Percentiles rank a stretch among this genome's conserved stretches.
These are phyloP conservation scores for Capsicum pubescens DNA, from an alignment of 257 asterid genomes.

Conservation along the genomic window DNA sequence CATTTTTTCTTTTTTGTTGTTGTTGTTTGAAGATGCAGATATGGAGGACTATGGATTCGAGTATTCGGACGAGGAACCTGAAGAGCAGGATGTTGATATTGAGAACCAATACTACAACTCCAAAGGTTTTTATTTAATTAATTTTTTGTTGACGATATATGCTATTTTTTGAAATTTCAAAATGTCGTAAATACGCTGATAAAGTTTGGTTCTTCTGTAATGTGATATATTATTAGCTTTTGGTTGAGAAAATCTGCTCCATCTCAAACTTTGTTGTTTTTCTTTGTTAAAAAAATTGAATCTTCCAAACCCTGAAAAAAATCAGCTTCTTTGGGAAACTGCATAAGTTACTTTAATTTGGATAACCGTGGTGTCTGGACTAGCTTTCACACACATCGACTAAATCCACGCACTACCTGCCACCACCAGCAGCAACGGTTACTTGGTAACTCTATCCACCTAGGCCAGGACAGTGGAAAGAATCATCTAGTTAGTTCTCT, in stretches of 20 bases:
- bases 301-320: no score
- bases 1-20: background rate
- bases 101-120: constrained; percentile 98
- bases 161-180: background rate
- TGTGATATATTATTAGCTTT: background rate
- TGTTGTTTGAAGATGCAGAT: constrained; percentile 69
- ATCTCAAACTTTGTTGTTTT: no score
- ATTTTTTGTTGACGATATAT: constrained; percentile 1
- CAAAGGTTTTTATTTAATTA: constrained; percentile 55
- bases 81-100: constrained; percentile 95
- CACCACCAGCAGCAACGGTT: no score
- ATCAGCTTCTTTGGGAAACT: background rate
- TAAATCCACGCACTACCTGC: no score
- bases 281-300: no score
- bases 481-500: no score
- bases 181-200: background rate
- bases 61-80: constrained; percentile 97
- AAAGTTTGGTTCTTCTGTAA: background rate
- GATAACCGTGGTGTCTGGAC: no score
- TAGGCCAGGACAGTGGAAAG: no score
- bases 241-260: background rate
- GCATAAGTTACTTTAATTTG: background rate
- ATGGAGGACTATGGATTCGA: constrained; percentile 99
- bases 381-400: no score
- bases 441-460: no score